Evolutionary conservation across 371 early-diverging fungal species (phyloP).

Genomic region (Apophysomyces elegans): DNA sequence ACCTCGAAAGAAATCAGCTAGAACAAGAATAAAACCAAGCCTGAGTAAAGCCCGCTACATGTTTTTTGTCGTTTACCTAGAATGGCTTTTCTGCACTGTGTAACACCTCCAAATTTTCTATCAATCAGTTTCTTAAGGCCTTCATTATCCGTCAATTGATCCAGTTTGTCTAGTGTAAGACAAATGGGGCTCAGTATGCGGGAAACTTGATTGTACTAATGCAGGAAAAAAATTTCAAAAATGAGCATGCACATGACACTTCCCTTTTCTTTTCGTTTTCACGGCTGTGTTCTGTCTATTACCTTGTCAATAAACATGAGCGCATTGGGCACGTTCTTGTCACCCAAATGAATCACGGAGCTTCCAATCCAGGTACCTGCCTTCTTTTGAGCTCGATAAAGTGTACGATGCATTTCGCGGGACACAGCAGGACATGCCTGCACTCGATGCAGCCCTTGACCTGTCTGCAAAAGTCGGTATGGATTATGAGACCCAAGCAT

Average conservation of each 20-base stretch:
- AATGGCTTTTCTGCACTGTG: conserved; percentile 69
- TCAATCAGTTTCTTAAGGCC: conserved; percentile 70
- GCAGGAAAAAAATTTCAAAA: not conserved
- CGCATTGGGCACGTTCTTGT: conserved; percentile 91
- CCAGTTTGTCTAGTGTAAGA: conserved; percentile 74
- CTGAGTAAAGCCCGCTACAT: not conserved
- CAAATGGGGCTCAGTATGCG: conserved; percentile 91
- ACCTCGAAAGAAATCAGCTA: conserved; percentile 90
- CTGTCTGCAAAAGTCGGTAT: conserved; percentile 93
- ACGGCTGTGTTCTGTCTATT: conserved; percentile 12
- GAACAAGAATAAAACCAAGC: not conserved
- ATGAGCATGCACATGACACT: not conserved
- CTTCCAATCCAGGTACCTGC: conserved; percentile 94
- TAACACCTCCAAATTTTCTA: conserved; percentile 68
- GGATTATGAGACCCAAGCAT: conserved; percentile 70
- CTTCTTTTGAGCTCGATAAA: conserved; percentile 85
- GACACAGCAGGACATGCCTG: conserved; percentile 85
- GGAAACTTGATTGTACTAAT: conserved; percentile 92
- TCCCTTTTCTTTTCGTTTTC: not conserved
- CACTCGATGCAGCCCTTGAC: conserved; percentile 93
- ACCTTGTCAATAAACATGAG: conserved; percentile 95
- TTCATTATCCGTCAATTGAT: conserved; percentile 58
- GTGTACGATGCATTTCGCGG: conserved; percentile 86
- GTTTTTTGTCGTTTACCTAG: conserved; percentile 39
- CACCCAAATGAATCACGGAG: conserved; percentile 95